Conservation (phyloP, 352 stramenopile species). For the Phytopythium chamaehyphon region DNA sequence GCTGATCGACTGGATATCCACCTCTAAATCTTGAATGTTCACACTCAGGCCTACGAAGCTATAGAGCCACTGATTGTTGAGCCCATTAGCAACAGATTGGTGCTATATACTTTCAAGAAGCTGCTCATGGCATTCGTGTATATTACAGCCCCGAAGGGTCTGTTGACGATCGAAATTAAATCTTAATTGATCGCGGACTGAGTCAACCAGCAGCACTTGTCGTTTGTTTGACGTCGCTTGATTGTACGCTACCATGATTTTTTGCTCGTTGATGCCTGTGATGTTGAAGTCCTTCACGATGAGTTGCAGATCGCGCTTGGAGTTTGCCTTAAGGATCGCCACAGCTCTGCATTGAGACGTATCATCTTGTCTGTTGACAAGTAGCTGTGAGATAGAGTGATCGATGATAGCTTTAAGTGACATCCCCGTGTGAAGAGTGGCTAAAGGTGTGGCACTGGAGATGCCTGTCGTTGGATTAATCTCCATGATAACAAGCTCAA, state of each 20-base stretch:
- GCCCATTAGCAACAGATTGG: neutral
- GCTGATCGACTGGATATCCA: neutral
- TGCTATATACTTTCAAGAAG: neutral
- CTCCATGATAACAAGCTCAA: constrained; percentile 15
- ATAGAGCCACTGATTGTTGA: neutral
- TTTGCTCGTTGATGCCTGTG: neutral
- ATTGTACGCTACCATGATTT: constrained; percentile 1
- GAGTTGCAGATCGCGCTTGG: constrained; percentile 11
- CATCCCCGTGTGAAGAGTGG: constrained; percentile 8
- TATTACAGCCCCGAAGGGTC: neutral
- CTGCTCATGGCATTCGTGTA: neutral
- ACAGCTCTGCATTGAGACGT: constrained; percentile 10
- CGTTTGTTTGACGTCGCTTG: neutral
- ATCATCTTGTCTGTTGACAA: constrained; percentile 27
- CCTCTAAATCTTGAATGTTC: neutral
- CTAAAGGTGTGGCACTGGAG: constrained; percentile 3
- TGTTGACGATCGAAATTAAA: constrained; percentile 6
- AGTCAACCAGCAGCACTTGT: constrained; percentile 3
- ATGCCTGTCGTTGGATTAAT: constrained; percentile 11
- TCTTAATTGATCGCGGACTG: neutral
- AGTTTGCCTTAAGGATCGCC: constrained; percentile 12
- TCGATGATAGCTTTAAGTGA: neutral
- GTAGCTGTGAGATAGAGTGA: constrained; percentile 12
- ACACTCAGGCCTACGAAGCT: neutral
- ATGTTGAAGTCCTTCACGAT: constrained; percentile 8